Percentiles rank a stretch among this genome's conserved stretches.
Conservation (phyloP, 2,329 filamentous ascomycete species). For the Trichoderma semiorbis region DNA sequence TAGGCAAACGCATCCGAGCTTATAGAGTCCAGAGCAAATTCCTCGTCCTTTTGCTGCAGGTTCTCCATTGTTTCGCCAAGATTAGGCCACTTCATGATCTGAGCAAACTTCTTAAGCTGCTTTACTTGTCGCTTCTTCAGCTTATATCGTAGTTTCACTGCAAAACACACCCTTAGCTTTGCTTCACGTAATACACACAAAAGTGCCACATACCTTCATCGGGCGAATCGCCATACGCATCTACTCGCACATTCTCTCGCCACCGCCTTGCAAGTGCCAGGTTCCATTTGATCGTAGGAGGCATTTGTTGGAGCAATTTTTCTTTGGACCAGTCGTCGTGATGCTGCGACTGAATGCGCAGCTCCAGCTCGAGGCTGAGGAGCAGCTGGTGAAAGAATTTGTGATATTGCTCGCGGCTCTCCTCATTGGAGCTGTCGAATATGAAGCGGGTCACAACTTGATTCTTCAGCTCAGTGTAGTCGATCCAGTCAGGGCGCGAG, state of each 20-base stretch:
- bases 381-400: slow-evolving; percentile 76
- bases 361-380: slow-evolving; percentile 66
- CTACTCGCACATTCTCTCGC: slow-evolving; percentile 66
- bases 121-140: slow-evolving; percentile 66
- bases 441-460: slow-evolving; percentile 73
- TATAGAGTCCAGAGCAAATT: slow-evolving; percentile 55
- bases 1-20: slow-evolving; percentile 74
- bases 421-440: slow-evolving; percentile 54
- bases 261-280: slow-evolving; percentile 70
- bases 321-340: slow-evolving; percentile 63
- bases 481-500: slow-evolving; percentile 67
- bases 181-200: neutral
- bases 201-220: slow-evolving; percentile 43
- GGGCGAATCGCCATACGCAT: slow-evolving; percentile 52
- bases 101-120: slow-evolving; percentile 64
- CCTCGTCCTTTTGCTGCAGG: slow-evolving; percentile 57
- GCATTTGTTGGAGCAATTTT: slow-evolving; percentile 61
- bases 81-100: slow-evolving; percentile 75
- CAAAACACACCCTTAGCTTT: neutral
- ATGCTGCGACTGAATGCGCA: slow-evolving; percentile 62
- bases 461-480: slow-evolving; percentile 66
- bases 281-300: slow-evolving; percentile 69
- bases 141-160: slow-evolving; percentile 60
- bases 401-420: slow-evolving; percentile 56
- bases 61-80: slow-evolving; percentile 60